Base-by-base conservation (phyloP, 139 green algal genomes). In the Chara braunii region DNA sequence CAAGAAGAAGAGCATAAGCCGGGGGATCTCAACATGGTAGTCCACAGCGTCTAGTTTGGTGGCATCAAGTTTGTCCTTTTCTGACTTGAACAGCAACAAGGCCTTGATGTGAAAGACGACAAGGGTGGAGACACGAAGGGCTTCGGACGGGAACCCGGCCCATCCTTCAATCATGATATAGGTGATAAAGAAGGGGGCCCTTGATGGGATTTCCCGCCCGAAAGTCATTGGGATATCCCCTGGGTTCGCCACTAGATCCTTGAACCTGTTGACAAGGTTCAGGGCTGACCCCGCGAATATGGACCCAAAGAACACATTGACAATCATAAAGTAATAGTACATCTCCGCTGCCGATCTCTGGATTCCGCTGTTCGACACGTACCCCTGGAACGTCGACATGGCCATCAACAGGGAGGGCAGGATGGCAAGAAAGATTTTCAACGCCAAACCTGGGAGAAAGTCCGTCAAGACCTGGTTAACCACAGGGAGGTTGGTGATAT, bases 181-280 rank as follows among this genome's bases (percentile, higher is more conserved):
- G 8, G 65, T 74, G 42, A 74, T 74, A 50, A 74, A 74, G 43
- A 74, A 74, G 12, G 56, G 67, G 6, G 65, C 55, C 65, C 68
- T 74, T 3, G 36, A 18, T 9, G 65, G 65, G 3, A 74, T 72
- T 6, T 22, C 12, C n/a, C 35, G 36, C 4, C 63, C 63, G n/a
- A 72, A 32, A 18, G 37, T 22, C 18, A 43, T 26, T 5, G 63
- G 63, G 11, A 72, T 69, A n/a, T n/a, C n/a, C n/a, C n/a, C n/a
- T n/a, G n/a, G n/a, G n/a, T n/a, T n/a, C n/a, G n/a, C n/a, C n/a
- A n/a, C n/a, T n/a, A n/a, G n/a, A n/a, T n/a, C n/a, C n/a, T n/a
- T 73, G 22, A 72, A 35, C 4, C 4, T 24, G 24, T 71, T 62
- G 14, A 71, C 8, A 23, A 63, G 37, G n/a, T 55, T 9, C 32